Evolutionary conservation across 2,329 filamentous ascomycete species (phyloP), one percentile per base, ranked within the genome.

Genomic region (Fusarium sp.): DNA sequence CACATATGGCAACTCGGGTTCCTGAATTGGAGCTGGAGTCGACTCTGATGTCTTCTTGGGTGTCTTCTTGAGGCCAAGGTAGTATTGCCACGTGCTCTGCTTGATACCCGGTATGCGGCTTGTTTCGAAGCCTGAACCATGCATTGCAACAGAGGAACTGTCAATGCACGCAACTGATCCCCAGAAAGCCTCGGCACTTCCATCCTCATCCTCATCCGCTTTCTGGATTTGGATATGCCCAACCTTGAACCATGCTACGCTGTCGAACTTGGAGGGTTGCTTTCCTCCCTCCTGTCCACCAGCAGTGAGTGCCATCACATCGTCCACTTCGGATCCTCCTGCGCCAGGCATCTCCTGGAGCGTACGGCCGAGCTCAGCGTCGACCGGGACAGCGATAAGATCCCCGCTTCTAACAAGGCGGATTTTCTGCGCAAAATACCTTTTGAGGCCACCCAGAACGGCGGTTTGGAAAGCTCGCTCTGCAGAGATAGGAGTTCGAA

Each of bases 161-260:
- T 98, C 95, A 54, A 99, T 94, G 51, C 92, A 92, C 6, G 93
- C 94, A 42, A 95, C 91, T 3, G 93, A 93, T 41, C 94, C 94
- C 96, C 96, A 99, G 14, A 91, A 85, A 58, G 93, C 91, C 54
- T 91, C 89, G 7, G 88, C 87, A 5, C 89, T 85, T 20, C 89
- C 89, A 38, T 90, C 88, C n/a, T 88, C 86, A 13, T 89, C 85
- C 77, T 78, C 86, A 75, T 85, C 91, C 75, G 78, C 81, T 75
- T 84, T 90, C 78, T 85, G 85, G 11, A 87, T 83, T 61, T 86
- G 86, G 58, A 97, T 91, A 66, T 94, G 92, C 42, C 92, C 92
- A 44, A 99, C 92, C 72, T 91, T 93, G 85, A 98, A 98, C 96
- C 96, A 99, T 13, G 94, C 95, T 26, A 97, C 93, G 35, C 86